These are phyloP conservation scores for Saccharomyces hybrid DNA, from an alignment of 1,139 yeast genomes.

Conservation along the genomic window DNA sequence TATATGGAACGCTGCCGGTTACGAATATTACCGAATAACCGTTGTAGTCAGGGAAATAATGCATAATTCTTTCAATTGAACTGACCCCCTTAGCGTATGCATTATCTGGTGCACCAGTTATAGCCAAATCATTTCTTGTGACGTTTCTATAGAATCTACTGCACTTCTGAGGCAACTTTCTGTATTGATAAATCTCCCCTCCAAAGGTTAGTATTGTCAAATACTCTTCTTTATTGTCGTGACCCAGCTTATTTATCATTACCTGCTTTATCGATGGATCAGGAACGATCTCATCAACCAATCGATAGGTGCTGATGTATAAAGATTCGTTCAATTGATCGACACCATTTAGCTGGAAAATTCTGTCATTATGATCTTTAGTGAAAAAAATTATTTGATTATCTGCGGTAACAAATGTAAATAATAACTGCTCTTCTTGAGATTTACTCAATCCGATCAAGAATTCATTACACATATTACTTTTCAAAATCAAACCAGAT, in stretches of 20 bases:
- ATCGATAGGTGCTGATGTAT: constrained; percentile 49
- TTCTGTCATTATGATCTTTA: constrained; percentile 56
- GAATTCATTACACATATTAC: constrained; percentile 35
- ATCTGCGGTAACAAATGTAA: constrained; percentile 69
- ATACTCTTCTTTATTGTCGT: constrained; percentile 43
- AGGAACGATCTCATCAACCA: constrained; percentile 50
- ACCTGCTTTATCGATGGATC: constrained; percentile 74
- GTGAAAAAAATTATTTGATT: constrained; percentile 62
- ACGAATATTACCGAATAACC: constrained; percentile 59
- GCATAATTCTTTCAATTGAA: constrained; percentile 59
- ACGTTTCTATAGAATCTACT: constrained; percentile 41
- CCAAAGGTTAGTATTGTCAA: constrained; percentile 68
- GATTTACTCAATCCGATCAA: constrained; percentile 18
- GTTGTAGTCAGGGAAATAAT: constrained; percentile 50
- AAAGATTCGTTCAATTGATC: constrained; percentile 50
- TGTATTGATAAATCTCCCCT: constrained; percentile 68
- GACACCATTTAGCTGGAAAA: constrained; percentile 56
- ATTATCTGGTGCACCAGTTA: constrained; percentile 73
- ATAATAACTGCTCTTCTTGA: constrained; percentile 42
- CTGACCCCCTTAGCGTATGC: constrained; percentile 61
- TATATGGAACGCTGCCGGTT: constrained; percentile 68
- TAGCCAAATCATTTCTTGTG: constrained; percentile 40
- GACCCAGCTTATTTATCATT: constrained; percentile 61
- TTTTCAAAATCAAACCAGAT: constrained; percentile 52
- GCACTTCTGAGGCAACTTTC: constrained; percentile 41